A percentile compares a stretch with the other conserved stretches of the same genome.
Evolutionary conservation across 768 basidiomycete genomes (phyloP).

Genomic region (Rhodotorula babjevae): DNA sequence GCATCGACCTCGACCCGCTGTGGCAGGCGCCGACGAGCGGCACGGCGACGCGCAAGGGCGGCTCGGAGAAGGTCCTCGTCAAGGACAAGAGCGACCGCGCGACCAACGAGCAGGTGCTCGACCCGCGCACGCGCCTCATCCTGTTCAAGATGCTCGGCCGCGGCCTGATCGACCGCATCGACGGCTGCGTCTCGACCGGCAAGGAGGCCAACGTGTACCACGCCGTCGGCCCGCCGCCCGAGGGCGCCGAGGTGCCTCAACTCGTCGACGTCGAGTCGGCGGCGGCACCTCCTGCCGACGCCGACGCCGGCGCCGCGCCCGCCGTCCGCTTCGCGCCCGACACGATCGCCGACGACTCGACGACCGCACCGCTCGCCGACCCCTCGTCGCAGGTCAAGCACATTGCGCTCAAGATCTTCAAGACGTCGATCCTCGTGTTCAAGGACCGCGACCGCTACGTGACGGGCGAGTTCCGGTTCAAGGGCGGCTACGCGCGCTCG

Average conservation of each 20-base stretch:
- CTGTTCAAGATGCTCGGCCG: slow-evolving; percentile 94
- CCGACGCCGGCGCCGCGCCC: no score
- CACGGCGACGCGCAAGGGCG: slow-evolving; percentile 74
- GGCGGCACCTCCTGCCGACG: no score
- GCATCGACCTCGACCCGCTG: slow-evolving; percentile 66
- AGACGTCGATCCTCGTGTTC: slow-evolving; percentile 95
- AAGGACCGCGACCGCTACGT: slow-evolving; percentile 97
- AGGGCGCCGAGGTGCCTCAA: no score
- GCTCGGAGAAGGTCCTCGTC: slow-evolving; percentile 71
- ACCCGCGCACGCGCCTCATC: slow-evolving; percentile 88
- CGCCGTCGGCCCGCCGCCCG: slow-evolving; percentile 55
- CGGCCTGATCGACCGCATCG: slow-evolving; percentile 79
- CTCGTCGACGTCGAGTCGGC: no score
- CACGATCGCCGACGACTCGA: no score
- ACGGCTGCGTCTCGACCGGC: slow-evolving; percentile 93
- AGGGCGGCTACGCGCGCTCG: slow-evolving; percentile 66
- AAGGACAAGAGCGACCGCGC: slow-evolving; percentile 97
- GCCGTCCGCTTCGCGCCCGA: no score
- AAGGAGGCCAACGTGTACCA: slow-evolving; percentile 99
- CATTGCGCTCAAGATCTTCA: slow-evolving; percentile 93
- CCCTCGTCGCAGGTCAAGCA: slow-evolving; percentile 53
- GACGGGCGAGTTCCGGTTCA: slow-evolving; percentile 90
- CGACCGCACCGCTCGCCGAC: no score
- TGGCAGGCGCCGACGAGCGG: slow-evolving; percentile 62
- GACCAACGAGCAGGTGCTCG: slow-evolving; percentile 93